These are phyloP conservation scores for Backusella morwellensis DNA, from an alignment of 192 early-diverging fungal genomes.

Conservation along the genomic window DNA sequence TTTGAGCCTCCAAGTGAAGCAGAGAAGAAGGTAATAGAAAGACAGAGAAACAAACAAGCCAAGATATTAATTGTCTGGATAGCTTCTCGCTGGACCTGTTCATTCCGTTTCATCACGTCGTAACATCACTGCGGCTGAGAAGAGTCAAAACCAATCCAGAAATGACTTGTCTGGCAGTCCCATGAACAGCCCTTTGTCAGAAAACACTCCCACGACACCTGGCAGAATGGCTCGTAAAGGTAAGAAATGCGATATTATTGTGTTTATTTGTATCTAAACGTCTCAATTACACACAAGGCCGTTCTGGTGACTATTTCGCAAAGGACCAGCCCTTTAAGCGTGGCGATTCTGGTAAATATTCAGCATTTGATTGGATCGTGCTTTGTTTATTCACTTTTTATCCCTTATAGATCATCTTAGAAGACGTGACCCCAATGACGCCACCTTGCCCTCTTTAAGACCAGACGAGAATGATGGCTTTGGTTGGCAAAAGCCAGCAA, in stretches of 20 bases:
- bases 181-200: slow-evolving; percentile 18
- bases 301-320: slow-evolving; percentile 10
- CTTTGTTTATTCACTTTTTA: not conserved
- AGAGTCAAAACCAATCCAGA: not conserved
- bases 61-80: not conserved
- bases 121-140: slow-evolving; percentile 13
- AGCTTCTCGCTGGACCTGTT: slow-evolving; percentile 31
- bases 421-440: slow-evolving; percentile 2
- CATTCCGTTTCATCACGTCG: slow-evolving; percentile 31
- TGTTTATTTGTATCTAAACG: not conserved
- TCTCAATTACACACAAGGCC: slow-evolving; percentile 3
- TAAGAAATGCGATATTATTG: not conserved
- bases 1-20: slow-evolving; percentile 38
- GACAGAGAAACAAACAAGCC: not conserved
- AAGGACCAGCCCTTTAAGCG: slow-evolving; percentile 10
- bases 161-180: slow-evolving; percentile 11
- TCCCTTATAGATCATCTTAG: not conserved
- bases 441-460: not conserved
- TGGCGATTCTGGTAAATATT: slow-evolving; percentile 1
- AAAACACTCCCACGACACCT: slow-evolving; percentile 15
- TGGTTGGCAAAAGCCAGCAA: not conserved
- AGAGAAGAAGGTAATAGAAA: slow-evolving; percentile 56
- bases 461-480: not conserved
- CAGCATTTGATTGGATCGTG: not conserved
- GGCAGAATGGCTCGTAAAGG: slow-evolving; percentile 12